phyloP scores from a whole-genome alignment of 306 rosid species.

The Crataegus laevigata region DNA sequence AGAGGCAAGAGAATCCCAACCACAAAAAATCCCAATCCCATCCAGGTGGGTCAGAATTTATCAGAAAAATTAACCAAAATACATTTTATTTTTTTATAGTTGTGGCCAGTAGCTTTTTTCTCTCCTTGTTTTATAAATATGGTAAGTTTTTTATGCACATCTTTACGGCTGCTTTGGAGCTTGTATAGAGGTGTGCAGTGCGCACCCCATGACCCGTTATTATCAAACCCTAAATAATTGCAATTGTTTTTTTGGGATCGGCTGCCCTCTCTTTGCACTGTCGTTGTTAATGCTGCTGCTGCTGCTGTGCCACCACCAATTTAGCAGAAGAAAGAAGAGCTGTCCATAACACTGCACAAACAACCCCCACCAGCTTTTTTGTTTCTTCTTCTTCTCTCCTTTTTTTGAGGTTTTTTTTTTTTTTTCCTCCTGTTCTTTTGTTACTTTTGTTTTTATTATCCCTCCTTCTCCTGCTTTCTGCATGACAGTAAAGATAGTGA shows the following conservation, averaged over 20 bases:
- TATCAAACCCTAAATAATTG: constrained; percentile 20
- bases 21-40: constrained; percentile 5
- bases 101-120: not conserved
- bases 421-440: not conserved
- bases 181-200: not conserved
- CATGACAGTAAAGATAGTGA: not conserved
- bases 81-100: too few relatives aligned
- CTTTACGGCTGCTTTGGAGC: constrained; percentile 27
- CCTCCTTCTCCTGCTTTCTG: not conserved
- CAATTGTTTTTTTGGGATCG: constrained; percentile 43
- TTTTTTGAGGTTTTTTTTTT: not conserved
- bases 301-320: constrained; percentile 18
- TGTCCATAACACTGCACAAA: not conserved
- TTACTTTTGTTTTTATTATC: not conserved
- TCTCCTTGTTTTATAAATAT: not conserved
- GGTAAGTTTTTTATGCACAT: not conserved
- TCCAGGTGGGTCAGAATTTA: constrained; percentile 12
- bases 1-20: too few relatives aligned
- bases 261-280: constrained; percentile 39
- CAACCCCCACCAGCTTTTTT: not conserved
- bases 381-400: not conserved
- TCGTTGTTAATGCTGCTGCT: constrained; percentile 36
- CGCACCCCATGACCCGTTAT: constrained; percentile 12
- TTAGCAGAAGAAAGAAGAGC: not conserved
- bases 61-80: not conserved